Conservation (phyloP, 345 rosid genomes). For the Litchi chinensis region DNA sequence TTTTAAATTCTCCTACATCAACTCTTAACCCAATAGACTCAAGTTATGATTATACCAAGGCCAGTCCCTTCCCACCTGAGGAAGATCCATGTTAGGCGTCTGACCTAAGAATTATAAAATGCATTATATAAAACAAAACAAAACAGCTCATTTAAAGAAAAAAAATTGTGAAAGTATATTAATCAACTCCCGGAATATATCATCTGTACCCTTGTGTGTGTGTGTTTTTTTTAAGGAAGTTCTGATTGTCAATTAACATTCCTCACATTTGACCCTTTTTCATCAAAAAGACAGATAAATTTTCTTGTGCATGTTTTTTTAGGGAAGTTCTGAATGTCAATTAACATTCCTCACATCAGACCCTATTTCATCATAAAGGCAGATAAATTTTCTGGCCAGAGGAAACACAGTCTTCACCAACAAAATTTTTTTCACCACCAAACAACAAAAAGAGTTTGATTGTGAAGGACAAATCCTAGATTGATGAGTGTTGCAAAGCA, state of each 20-base stretch:
- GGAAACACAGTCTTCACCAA: neutral
- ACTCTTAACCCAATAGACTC: neutral
- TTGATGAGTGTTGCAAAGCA: neutral
- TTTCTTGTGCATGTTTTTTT: no score
- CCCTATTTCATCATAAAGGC: neutral
- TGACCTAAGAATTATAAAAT: neutral
- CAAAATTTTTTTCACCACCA: neutral
- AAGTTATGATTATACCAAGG: neutral
- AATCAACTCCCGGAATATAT: neutral
- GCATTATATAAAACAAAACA: neutral
- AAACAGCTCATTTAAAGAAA: neutral
- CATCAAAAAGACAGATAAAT: no score
- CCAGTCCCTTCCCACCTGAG: neutral
- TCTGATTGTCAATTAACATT: no score
- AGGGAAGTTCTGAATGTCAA: neutral
- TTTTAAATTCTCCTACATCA: neutral
- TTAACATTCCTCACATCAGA: neutral
- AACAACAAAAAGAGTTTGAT: neutral
- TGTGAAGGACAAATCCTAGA: neutral
- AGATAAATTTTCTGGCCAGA: neutral
- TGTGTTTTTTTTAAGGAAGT: no score
- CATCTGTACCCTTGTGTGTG: neutral
- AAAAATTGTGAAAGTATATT: neutral
- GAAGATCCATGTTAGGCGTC: neutral
- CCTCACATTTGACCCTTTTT: no score